Percentiles rank a stretch among this genome's conserved stretches.
Evolutionary conservation across 768 basidiomycete species (phyloP).

Genomic region (Russula griseocarnosa): DNA sequence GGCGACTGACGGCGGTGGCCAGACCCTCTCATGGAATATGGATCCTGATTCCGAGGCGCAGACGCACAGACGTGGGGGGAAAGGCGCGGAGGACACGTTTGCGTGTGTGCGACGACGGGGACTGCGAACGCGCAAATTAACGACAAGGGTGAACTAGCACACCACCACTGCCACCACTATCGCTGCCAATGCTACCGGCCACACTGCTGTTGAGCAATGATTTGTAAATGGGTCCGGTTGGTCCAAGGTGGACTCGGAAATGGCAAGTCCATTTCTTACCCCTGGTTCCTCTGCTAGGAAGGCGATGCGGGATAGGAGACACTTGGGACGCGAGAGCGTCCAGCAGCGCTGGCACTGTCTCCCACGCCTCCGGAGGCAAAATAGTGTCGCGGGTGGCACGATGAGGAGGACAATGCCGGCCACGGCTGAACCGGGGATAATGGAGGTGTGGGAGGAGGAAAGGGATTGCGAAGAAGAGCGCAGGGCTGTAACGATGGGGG

Average conservation of each 20-base stretch:
- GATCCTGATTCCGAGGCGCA: constrained; percentile 25
- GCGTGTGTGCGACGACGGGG: neutral
- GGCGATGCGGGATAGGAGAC: constrained; percentile 10
- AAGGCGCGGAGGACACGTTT: neutral
- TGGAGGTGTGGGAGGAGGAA: constrained; percentile 4
- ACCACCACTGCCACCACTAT: neutral
- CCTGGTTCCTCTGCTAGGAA: constrained; percentile 20
- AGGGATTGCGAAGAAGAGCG: neutral
- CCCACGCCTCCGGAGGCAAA: constrained; percentile 15
- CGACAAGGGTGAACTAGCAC: neutral
- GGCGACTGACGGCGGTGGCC: constrained; percentile 21
- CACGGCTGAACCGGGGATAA: constrained; percentile 21
- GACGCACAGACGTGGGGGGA: constrained; percentile 11
- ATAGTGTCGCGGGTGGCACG: constrained; percentile 16
- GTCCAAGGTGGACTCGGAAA: neutral
- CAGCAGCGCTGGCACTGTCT: constrained; percentile 16
- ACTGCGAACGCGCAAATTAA: neutral
- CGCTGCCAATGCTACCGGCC: neutral
- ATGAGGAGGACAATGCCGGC: constrained; percentile 18
- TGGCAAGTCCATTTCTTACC: constrained; percentile 25
- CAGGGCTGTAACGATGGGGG: constrained; percentile 24
- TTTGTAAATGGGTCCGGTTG: constrained; percentile 10
- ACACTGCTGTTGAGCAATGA: neutral
- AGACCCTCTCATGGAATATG: constrained; percentile 28
- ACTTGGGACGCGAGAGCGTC: constrained; percentile 17